Base-by-base conservation (phyloP, 2,329 filamentous ascomycete species). In the Exophiala viscosa region DNA sequence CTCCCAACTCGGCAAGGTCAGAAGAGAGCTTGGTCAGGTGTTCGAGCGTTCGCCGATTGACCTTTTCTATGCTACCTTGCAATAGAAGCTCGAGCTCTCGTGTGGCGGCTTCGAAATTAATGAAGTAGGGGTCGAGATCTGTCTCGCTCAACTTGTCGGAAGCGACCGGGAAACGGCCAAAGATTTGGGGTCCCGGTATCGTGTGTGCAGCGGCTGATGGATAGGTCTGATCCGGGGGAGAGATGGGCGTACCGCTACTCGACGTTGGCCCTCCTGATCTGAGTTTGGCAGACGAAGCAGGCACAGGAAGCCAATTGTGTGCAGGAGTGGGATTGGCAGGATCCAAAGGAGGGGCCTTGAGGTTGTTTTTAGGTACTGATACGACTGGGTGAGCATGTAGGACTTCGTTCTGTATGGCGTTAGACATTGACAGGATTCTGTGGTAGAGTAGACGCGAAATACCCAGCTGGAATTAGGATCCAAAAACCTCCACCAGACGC, bases 391-490 rank as follows among this genome's bases (percentile, higher is more conserved):
- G 88, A 3, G 92, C 92, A 70, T 95, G 86, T 5, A 99, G 75
- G n/a, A 99, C 91, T 71, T 99, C 93, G 67, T 82, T 95, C 91
- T 96, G 58, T 23, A 51, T 20, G 35, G 9, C 17, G 45, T 50
- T 35, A 52, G 34, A 18, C n/a, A 15, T 13, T 15, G 11, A 42
- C 8, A 23, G 14, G 28, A 60, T 73, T 33, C 13, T 32, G 33
- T 33, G 4, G 54, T 6, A 43, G 8, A 38, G 38, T 41, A 31
- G n/a, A 31, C 2, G 20, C 18, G 20, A 67, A 76, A 55, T 82
- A 96, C 90, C 93, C 93, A 99, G 81, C 93, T 97, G 18, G 92
- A 91, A 68, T 99, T 97, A 9, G 95, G 93, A 68, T 99, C 93
- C 32, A 99, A 78, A 67, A 99, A 99, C 61, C 90, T 86, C 91